Evolutionary conservation across 2,329 filamentous ascomycete genomes (phyloP).

Genomic region (Alternaria angustiovoidea): DNA sequence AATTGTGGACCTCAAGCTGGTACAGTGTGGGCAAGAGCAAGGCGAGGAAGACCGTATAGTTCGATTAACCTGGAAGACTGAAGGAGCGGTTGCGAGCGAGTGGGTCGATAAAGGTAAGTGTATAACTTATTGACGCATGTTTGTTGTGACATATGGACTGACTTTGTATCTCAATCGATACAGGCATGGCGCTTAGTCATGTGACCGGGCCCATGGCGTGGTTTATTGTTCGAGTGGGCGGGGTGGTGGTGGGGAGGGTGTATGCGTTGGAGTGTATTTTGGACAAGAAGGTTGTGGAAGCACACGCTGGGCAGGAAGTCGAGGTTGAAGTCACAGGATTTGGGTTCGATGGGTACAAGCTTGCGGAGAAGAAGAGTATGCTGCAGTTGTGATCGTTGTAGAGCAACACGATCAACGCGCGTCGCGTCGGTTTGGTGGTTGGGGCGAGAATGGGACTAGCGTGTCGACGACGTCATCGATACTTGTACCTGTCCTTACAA

Average conservation of each 20-base stretch:
- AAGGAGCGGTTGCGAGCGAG: no score
- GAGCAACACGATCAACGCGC: not conserved
- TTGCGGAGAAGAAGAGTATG: not conserved
- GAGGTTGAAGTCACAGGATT: conserved; percentile 6
- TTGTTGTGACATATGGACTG: no score
- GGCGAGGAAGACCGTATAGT: no score
- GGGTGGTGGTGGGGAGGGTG: conserved; percentile 30
- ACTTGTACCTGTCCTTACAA: not conserved
- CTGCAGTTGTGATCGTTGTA: not conserved
- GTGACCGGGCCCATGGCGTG: conserved; percentile 48
- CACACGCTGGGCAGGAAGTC: not conserved
- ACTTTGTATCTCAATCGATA: no score
- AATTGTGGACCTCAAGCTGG: conserved; percentile 27
- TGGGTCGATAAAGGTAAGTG: no score
- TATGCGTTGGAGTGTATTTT: conserved; percentile 43
- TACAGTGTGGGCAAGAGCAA: conserved; percentile 17
- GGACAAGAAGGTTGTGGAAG: conserved; percentile 17
- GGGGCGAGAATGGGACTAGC: conserved; percentile 5
- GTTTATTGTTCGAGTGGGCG: conserved; percentile 39
- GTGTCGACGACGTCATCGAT: conserved; percentile 15
- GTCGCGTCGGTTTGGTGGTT: not conserved
- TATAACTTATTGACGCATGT: no score
- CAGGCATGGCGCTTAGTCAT: conserved; percentile 39
- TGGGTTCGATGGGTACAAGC: conserved; percentile 2
- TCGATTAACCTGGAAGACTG: no score